Evolutionary conservation across 177 flowering plant species (phyloP), one percentile per base, ranked within the genome.

Genomic region (Vitis hybrid): DNA sequence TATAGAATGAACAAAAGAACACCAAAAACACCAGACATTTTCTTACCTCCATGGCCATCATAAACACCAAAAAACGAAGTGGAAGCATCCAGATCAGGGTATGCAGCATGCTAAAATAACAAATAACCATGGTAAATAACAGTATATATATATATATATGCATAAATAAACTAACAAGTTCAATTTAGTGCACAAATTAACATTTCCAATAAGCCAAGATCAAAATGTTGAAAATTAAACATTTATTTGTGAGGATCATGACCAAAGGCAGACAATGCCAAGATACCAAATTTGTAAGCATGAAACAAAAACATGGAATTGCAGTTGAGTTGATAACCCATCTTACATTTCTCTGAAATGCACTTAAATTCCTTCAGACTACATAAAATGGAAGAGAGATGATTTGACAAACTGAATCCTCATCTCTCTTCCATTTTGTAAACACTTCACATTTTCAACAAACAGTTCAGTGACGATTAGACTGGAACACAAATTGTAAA

Each of bases 1-100:
- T 58, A 40, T 40, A 40, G 51, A 54, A 14, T 17, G 17, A 54
- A 54, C 57, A 65, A 48, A 21, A 70, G 10, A 14, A 59, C 18
- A 49, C 55, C 10, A 32, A 45, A 56, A 58, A 48, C 32, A 15
- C 21, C 52, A 40, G 45, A 52, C 40, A 64, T 66, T 67, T 26
- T 68, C 82, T 71, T 83, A 96, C 99, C 99, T 88, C 98, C 99
- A 88, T 96, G 99, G 45, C 99, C 99, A 87, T 96, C 99, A 88
- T 89, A 96, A 52, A 96, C 99, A 72, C 99, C 99, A 85, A 96
- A 96, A 83, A 94, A 96, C 18, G 99, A 94, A 45, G 97, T 91
- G 57, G 88, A 73, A 61, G 70, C 69, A 79, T 94, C 99, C 80
- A 96, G 79, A 88, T 94, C 89, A 14, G 91, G 85, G 65, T 64